Base-by-base conservation (phyloP, 192 early-diverging fungal genomes). In the Coemansia sp. region DNA sequence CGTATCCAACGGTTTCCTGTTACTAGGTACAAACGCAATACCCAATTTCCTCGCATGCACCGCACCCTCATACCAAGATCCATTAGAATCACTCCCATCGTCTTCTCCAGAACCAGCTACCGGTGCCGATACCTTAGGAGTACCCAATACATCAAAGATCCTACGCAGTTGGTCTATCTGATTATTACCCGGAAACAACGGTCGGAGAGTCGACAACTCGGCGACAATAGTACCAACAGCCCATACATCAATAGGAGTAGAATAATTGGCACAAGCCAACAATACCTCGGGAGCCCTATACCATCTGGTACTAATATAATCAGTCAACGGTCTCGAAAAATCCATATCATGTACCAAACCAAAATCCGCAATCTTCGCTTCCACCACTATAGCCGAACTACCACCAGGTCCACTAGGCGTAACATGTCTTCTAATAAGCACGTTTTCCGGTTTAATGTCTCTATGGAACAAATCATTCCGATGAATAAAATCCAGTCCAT, bases 271-370 rank as follows among this genome's bases (percentile, higher is more conserved):
- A 17, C 90, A 92, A 25, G 89, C 85, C 30, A 99, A 83, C 32
- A 98, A 75, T 11, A 99, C 88, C 79, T 99, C 97, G 48, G 97
- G 97, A 5, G 97, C 94, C 11, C 97, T 87, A 73, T 97, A 97
- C 97, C 97, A 99, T 70, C 97, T 85, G 8, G 97, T 99, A 83
- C 92, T 93, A 57, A 99, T 95, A 80, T 99, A 99, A 67, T 95
- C 93, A 29, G 97, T 98, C 65, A 95, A 94, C 36, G 97, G 96
- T 1, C 92, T 91, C 42, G 88, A 85, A 74, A 87, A 90, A 63
- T 94, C 88, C 65, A 94, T 88, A 66, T 97, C 94, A 49, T 93
- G 83, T 42, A 96, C 94, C 22, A 99, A 81, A 8, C 97, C 96
- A 86, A 99, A 95, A 77, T 99, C 97, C 17, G 93, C 96, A 63